Conservation (phyloP, 768 basidiomycete species). For the Strobilomyces echinocephalus region DNA sequence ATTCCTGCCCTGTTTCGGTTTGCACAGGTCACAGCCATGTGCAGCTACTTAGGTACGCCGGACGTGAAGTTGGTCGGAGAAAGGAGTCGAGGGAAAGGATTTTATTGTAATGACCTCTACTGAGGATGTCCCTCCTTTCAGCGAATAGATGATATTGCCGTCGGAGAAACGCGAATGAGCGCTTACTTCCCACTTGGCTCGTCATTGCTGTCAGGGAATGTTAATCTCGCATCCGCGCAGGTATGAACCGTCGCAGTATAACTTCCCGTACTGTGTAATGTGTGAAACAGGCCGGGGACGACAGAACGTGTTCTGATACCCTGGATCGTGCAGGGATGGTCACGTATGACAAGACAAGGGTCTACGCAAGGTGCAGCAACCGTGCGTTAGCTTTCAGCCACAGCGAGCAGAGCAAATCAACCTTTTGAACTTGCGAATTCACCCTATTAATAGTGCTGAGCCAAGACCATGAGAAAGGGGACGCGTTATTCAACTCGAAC, state of each 20-base stretch:
- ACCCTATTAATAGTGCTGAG: constrained; percentile 95
- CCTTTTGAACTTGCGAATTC: constrained; percentile 96
- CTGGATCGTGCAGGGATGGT: constrained; percentile 79
- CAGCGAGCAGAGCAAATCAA: constrained; percentile 37
- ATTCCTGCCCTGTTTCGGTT: neutral
- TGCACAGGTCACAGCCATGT: neutral
- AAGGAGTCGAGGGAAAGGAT: neutral
- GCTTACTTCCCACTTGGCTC: neutral
- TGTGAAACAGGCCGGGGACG: constrained; percentile 68
- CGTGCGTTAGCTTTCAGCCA: neutral
- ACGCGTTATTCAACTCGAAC: constrained; percentile 57
- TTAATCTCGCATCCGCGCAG: constrained; percentile 88
- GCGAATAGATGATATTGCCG: neutral
- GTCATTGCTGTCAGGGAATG: neutral
- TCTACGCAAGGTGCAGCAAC: constrained; percentile 43
- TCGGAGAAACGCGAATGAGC: neutral
- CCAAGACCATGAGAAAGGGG: constrained; percentile 90
- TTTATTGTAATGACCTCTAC: constrained; percentile 16
- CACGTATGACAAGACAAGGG: constrained; percentile 84
- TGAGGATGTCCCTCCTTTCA: constrained; percentile 5
- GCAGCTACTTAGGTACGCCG: neutral
- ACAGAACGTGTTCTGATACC: constrained; percentile 45
- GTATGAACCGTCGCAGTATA: constrained; percentile 77
- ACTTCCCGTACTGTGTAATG: constrained; percentile 85
- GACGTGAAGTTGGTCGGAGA: neutral